A percentile compares a stretch with the other conserved stretches of the same genome.
Evolutionary conservation across 2,329 filamentous ascomycete genomes (phyloP).

Genomic region (Apiospora phragmitis): DNA sequence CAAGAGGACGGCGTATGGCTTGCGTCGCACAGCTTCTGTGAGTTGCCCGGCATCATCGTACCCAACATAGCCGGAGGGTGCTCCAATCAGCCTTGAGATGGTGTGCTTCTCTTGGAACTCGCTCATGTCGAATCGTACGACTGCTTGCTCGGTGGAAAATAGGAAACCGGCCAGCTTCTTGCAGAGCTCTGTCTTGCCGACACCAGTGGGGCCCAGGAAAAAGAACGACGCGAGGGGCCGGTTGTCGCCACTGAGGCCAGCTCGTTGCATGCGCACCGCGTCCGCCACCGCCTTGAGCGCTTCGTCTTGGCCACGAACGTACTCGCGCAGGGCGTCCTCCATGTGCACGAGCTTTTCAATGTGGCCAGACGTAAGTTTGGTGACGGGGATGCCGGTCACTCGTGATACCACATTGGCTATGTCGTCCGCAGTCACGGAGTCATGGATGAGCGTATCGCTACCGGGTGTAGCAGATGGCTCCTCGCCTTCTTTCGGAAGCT

Average conservation of each 20-base stretch:
- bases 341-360: slow-evolving; percentile 94
- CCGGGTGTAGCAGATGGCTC: slow-evolving; percentile 29
- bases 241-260: slow-evolving; percentile 88
- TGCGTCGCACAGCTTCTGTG: slow-evolving; percentile 90
- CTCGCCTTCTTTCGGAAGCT: slow-evolving; percentile 74
- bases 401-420: slow-evolving; percentile 90
- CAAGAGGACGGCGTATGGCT: slow-evolving; percentile 90
- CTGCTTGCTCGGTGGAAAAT: slow-evolving; percentile 87
- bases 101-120: slow-evolving; percentile 99
- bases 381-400: slow-evolving; percentile 89
- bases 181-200: slow-evolving; percentile 96
- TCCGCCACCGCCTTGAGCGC: slow-evolving; percentile 88
- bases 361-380: slow-evolving; percentile 89
- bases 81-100: slow-evolving; percentile 87
- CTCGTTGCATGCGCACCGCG: slow-evolving; percentile 90
- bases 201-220: slow-evolving; percentile 95
- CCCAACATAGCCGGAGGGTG: slow-evolving; percentile 91
- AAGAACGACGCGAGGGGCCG: slow-evolving; percentile 92
- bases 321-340: slow-evolving; percentile 84
- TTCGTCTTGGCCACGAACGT: slow-evolving; percentile 91
- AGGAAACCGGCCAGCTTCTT: slow-evolving; percentile 93
- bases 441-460: slow-evolving; percentile 72
- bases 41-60: slow-evolving; percentile 97
- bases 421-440: slow-evolving; percentile 92
- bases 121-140: slow-evolving; percentile 95